Evolutionary conservation across 108 stramenopile species (phyloP).

Genomic region (Craspedostauros australis): DNA sequence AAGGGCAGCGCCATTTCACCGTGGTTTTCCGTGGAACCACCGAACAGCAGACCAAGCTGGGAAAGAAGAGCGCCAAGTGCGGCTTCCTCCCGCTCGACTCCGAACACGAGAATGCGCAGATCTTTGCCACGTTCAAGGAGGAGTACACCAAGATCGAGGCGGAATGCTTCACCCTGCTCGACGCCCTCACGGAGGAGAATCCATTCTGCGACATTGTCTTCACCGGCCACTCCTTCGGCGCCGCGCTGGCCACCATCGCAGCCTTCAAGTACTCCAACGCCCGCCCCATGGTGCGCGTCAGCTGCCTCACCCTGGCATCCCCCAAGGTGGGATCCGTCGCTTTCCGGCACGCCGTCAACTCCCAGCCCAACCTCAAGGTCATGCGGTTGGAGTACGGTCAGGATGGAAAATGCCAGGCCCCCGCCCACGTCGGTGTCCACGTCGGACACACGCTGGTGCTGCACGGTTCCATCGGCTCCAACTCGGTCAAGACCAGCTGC

Average conservation of each 20-base stretch:
- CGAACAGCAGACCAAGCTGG: slow-evolving; percentile 46
- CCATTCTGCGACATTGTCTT: slow-evolving; percentile 77
- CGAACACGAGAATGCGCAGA: slow-evolving; percentile 12
- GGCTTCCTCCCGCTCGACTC: not conserved
- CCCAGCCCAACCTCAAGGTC: slow-evolving; percentile 60
- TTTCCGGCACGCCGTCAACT: slow-evolving; percentile 55
- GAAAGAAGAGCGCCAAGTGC: slow-evolving; percentile 3
- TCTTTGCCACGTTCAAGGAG: slow-evolving; percentile 19
- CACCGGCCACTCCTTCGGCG: slow-evolving; percentile 71
- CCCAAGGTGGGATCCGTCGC: slow-evolving; percentile 60
- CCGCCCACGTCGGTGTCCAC: slow-evolving; percentile 36
- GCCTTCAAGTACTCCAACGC: slow-evolving; percentile 50
- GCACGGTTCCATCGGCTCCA: slow-evolving; percentile 10
- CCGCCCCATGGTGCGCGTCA: slow-evolving; percentile 50
- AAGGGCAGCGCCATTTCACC: slow-evolving; percentile 62
- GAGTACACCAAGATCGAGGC: slow-evolving; percentile 43
- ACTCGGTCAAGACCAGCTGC: slow-evolving; percentile 5
- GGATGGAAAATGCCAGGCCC: slow-evolving; percentile 40
- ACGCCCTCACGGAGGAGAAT: slow-evolving; percentile 52
- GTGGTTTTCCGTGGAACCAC: slow-evolving; percentile 67
- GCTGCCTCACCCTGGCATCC: slow-evolving; percentile 47
- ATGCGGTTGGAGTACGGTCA: slow-evolving; percentile 51
- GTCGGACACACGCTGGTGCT: slow-evolving; percentile 52
- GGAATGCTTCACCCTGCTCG: slow-evolving; percentile 45
- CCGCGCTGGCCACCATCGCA: slow-evolving; percentile 55